Base-by-base conservation (phyloP, 768 basidiomycete species). In the Termitomyces bulborhizus region DNA sequence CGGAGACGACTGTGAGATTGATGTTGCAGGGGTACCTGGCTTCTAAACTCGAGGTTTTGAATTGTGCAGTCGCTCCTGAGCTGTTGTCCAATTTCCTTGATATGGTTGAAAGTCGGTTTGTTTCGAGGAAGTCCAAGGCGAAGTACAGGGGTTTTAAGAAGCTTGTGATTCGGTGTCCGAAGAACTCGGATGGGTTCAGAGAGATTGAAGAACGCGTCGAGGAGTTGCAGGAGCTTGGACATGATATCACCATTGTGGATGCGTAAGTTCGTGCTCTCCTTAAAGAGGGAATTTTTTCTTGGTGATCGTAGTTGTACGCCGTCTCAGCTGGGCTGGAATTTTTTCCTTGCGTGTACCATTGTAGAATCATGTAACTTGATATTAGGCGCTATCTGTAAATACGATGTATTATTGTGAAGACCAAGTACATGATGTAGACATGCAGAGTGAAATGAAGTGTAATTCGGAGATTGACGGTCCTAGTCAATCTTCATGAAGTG, bases 41-140 rank as follows among this genome's bases (percentile, higher is more conserved):
- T 2, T 37, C 50, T 6, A 26, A 37, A 7, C 50, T 61, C 15
- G 57, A 61, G 24, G 37, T 52, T 6, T 16, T 60, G 8, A 60
- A 39, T 24, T 60, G 59, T 29, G 31, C 41, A 3, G 56, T 60
- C 12, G 53, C 53, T 3, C 45, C 53, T 11, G 27, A 36, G 12
- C 18, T 55, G 41, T 27, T 60, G 26, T 47, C 53, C 8, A 37
- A 36, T 27, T 60, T 60, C 37, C 48, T 60, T 13, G 59, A 60
- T 48, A 60, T 60, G 59, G 44, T 60, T 24, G 59, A 60, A 31
- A 49, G 59, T 18, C 52, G 59, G 3, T 57, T 51, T 41, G 56
- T 57, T 24, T 18, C 53, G 7, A 31, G 32, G 16, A 60, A 45
- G 50, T 46, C 40, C 3, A 40, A 46, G n/a, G 47, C 49, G 27